Conservation (phyloP, 2,329 filamentous ascomycete genomes). For the Lachnellula arida region DNA sequence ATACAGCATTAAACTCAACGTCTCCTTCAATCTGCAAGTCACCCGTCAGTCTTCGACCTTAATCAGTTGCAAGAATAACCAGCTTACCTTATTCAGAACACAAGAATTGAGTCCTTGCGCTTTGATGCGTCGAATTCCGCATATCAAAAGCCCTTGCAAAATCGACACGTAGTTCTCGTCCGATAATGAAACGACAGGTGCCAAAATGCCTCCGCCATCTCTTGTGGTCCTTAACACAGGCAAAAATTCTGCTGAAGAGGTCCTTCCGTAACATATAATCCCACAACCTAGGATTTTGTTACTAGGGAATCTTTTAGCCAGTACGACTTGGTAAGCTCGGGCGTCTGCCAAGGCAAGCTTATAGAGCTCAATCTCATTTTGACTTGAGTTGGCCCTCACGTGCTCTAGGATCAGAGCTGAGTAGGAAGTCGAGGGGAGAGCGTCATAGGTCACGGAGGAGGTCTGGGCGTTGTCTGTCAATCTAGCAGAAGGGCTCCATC, state of each 20-base stretch:
- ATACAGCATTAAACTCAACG: no score
- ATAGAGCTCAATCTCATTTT: constrained; percentile 61
- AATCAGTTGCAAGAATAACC: no score
- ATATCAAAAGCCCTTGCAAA: no score
- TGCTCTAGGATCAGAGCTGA: constrained; percentile 57
- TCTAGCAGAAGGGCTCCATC: constrained; percentile 58
- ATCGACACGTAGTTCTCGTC: no score
- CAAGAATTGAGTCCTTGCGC: no score
- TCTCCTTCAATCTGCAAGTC: no score
- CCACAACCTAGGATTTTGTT: constrained; percentile 59
- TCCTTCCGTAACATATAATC: constrained; percentile 58
- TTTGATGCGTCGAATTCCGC: no score
- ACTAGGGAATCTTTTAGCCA: constrained; percentile 58
- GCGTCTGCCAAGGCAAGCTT: constrained; percentile 57
- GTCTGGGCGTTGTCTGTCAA: constrained; percentile 52
- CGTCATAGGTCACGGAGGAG: constrained; percentile 54
- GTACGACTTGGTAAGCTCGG: constrained; percentile 58
- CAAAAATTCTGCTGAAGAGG: constrained; percentile 55
- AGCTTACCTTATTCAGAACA: no score
- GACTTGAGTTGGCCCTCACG: constrained; percentile 57
- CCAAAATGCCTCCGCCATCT: constrained; percentile 59
- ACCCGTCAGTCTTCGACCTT: no score
- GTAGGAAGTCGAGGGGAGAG: constrained; percentile 60
- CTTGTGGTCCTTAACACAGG: constrained; percentile 52
- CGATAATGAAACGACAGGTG: constrained; percentile 48